phyloP scores from a whole-genome alignment of 108 stramenopile species.

The Aurantiochytrium sp. region DNA sequence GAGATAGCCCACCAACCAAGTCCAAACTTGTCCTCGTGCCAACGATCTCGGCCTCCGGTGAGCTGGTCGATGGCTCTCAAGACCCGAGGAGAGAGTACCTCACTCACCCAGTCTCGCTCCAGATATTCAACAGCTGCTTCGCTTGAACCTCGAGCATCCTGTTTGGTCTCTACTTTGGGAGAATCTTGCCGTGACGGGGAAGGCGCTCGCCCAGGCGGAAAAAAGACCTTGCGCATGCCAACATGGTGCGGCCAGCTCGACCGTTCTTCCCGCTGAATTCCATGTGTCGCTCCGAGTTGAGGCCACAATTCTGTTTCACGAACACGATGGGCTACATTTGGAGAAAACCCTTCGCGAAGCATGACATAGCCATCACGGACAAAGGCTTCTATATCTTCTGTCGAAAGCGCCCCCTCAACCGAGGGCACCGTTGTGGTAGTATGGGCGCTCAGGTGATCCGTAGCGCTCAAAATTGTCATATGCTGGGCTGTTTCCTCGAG shows the following conservation, averaged over 20 bases:
- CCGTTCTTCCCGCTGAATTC: neutral
- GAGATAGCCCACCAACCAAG: slow-evolving; percentile 4
- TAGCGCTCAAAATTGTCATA: neutral
- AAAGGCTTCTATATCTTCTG: neutral
- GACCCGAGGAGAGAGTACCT: neutral
- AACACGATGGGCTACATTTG: neutral
- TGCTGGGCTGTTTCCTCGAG: too few species aligned
- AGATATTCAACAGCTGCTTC: neutral
- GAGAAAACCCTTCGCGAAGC: neutral
- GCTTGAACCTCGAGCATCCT: too few species aligned
- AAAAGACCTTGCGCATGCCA: neutral
- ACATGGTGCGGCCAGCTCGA: neutral
- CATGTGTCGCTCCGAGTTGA: neutral
- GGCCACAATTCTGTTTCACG: neutral
- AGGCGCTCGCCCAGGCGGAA: neutral
- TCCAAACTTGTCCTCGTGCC: neutral
- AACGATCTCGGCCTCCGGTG: neutral
- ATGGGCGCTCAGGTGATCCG: neutral
- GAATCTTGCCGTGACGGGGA: neutral
- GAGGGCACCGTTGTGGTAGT: neutral
- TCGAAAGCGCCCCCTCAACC: neutral
- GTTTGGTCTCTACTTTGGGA: too few species aligned
- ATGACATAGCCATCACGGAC: neutral
- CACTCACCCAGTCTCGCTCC: neutral
- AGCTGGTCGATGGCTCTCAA: neutral